Evolutionary conservation across 768 basidiomycete genomes (phyloP).

Genomic region (Pulveroboletus sp.): DNA sequence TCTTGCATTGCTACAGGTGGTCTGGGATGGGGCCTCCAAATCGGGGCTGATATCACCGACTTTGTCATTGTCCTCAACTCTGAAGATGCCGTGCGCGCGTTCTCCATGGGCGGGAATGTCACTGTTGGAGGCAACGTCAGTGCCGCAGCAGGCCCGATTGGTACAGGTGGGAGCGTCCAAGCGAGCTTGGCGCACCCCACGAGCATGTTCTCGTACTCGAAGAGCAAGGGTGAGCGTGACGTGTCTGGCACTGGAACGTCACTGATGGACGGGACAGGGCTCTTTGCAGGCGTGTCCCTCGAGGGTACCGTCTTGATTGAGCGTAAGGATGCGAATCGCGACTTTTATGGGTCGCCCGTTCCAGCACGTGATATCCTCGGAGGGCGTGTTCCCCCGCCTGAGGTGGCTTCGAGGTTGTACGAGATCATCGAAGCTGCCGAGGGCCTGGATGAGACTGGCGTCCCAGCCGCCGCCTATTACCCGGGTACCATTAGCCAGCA

Average conservation of each 20-base stretch:
- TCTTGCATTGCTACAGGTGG: slow-evolving; percentile 97
- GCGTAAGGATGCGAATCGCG: slow-evolving; percentile 92
- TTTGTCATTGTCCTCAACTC: slow-evolving; percentile 97
- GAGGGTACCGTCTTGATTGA: slow-evolving; percentile 95
- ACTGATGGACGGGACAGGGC: slow-evolving; percentile 44
- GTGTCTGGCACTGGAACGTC: background rate
- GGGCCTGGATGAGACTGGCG: slow-evolving; percentile 79
- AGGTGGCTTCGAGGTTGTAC: slow-evolving; percentile 87
- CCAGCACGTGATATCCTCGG: slow-evolving; percentile 88
- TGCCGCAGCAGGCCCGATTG: slow-evolving; percentile 87
- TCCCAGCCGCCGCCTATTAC: slow-evolving; percentile 78
- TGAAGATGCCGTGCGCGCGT: slow-evolving; percentile 92
- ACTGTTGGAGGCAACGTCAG: slow-evolving; percentile 90
- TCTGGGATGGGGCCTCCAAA: slow-evolving; percentile 91
- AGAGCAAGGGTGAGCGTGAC: slow-evolving; percentile 75
- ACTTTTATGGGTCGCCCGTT: slow-evolving; percentile 91
- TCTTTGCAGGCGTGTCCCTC: slow-evolving; percentile 91
- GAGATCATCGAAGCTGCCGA: slow-evolving; percentile 97
- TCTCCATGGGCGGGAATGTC: slow-evolving; percentile 92
- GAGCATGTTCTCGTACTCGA: slow-evolving; percentile 96
- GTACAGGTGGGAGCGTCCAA: slow-evolving; percentile 88
- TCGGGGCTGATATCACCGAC: slow-evolving; percentile 92
- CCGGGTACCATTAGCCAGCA: slow-evolving; percentile 63
- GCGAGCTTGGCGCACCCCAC: slow-evolving; percentile 87
- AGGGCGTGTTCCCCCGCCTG: slow-evolving; percentile 94